Base-by-base conservation (phyloP, 192 early-diverging fungal species). In the Linnemannia schmuckeri region DNA sequence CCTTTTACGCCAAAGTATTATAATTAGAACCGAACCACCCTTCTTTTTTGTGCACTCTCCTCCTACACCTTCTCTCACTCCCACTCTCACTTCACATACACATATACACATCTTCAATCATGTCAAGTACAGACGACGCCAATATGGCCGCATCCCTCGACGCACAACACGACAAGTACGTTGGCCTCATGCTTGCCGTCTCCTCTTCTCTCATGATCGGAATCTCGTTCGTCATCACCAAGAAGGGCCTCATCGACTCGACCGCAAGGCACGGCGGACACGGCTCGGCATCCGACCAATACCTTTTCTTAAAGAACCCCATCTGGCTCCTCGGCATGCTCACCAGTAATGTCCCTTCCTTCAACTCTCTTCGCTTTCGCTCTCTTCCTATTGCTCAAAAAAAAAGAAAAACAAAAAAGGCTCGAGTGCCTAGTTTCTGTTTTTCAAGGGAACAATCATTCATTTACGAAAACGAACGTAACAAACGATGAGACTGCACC, bases 271-370 rank as follows among this genome's bases (percentile, higher is more conserved):
- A 95, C 79, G 93, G 88, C 77, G 88, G 81, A 41, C 82, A 80
- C 33, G 88, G 90, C 54, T 93, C 89, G 44, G 94, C 95, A 33
- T 94, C 94, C 10, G 97, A 97, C 66, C 91, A 92, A 18, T 92
- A 95, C 75, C 90, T 93, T 77, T 98, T 97, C 82, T 90, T 98
- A 76, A 94, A 93, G 81, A 98, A 97, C 89, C 91, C 92, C 78
- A 94, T 95, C 54, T 98, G 97, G 97, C 98, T 97, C 94, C 89
- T 92, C 41, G 97, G 97, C 72, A 97, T 97, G 93, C 75, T 90
- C 33, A 96, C 95, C 82, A 96, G 95, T 96, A 91, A 82, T 82
- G 85, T 30, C 33, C 72, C 85, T 69, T 63, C 12, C 17, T 54
- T 8, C 37, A 70, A 9, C 38, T 41, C 7, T 33, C 72, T 52